These are phyloP conservation scores for Cercospora sp. DNA, from an alignment of 2,329 filamentous ascomycete species.

Conservation along the genomic window DNA sequence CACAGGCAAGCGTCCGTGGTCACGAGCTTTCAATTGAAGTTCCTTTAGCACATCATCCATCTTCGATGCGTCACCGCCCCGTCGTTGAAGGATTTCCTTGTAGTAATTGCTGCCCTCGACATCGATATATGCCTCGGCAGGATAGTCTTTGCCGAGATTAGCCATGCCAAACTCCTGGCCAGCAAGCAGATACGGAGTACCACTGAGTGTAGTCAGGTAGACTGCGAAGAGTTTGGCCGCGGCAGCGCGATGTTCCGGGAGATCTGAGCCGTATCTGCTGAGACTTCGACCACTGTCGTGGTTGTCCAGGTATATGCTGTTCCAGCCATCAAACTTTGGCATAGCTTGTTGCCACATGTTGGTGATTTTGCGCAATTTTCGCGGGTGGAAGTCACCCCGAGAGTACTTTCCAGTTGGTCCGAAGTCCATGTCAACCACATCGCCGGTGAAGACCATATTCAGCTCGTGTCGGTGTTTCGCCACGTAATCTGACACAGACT, in stretches of 20 bases:
- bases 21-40: slow-evolving; percentile 17
- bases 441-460: slow-evolving; percentile 72
- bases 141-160: slow-evolving; percentile 47
- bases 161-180: slow-evolving; percentile 66
- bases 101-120: slow-evolving; percentile 58
- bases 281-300: slow-evolving; percentile 63
- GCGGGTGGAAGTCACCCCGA: slow-evolving; percentile 52
- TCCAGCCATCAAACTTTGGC: slow-evolving; percentile 62
- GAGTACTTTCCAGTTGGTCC: slow-evolving; percentile 48
- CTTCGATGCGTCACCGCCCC: slow-evolving; percentile 2
- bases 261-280: slow-evolving; percentile 60
- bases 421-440: slow-evolving; percentile 55
- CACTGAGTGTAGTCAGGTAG: slow-evolving; percentile 20
- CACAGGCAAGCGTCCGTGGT: slow-evolving; percentile 64
- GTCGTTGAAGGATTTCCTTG: slow-evolving; percentile 41
- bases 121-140: slow-evolving; percentile 50
- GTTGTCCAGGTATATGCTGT: slow-evolving; percentile 64
- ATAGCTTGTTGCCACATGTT: slow-evolving; percentile 62
- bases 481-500: slow-evolving; percentile 45
- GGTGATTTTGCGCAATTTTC: slow-evolving; percentile 52
- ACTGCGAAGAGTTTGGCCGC: slow-evolving; percentile 57
- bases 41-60: slow-evolving; percentile 19
- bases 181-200: slow-evolving; percentile 63
- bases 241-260: slow-evolving; percentile 48
- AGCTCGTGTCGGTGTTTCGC: slow-evolving; percentile 56